phyloP scores from a whole-genome alignment of 768 basidiomycete genomes.

The Paxillus rubicundulus region DNA sequence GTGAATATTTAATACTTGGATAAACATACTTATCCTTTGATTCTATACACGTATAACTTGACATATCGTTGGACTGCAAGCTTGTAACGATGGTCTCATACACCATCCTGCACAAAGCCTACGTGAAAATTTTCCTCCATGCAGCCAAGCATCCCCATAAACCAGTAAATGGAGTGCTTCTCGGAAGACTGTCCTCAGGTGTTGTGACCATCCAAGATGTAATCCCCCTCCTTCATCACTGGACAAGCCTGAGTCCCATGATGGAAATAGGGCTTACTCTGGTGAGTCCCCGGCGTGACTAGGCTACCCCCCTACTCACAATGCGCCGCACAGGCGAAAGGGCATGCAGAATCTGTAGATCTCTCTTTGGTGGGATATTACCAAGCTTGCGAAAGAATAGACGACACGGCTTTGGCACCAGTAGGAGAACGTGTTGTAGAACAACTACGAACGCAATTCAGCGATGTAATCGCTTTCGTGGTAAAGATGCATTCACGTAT shows the following conservation, averaged over 20 bases:
- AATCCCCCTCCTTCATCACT: slow-evolving; percentile 79
- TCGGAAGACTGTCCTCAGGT: slow-evolving; percentile 47
- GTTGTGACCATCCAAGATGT: slow-evolving; percentile 57
- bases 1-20: too few species aligned
- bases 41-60: too few species aligned
- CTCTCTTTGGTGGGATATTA: slow-evolving; percentile 70
- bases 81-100: slow-evolving; percentile 39
- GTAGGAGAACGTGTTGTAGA: slow-evolving; percentile 63
- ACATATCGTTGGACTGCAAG: background rate
- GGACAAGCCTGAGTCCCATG: slow-evolving; percentile 81
- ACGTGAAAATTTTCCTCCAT: slow-evolving; percentile 74
- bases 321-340: slow-evolving; percentile 44
- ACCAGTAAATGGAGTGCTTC: slow-evolving; percentile 74
- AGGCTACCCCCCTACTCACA: background rate
- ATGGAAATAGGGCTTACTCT: slow-evolving; percentile 84
- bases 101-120: slow-evolving; percentile 58
- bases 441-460: slow-evolving; percentile 52
- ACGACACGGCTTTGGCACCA: slow-evolving; percentile 58
- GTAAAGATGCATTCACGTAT: slow-evolving; percentile 39
- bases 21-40: too few species aligned
- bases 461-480: slow-evolving; percentile 65
- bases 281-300: slow-evolving; percentile 38
- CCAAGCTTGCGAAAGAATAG: slow-evolving; percentile 64
- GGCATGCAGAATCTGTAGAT: slow-evolving; percentile 53
- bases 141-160: slow-evolving; percentile 76